Evolutionary conservation across 2,329 filamentous ascomycete genomes (phyloP), one percentile per base, ranked within the genome.

Genomic region (Juglanconis juglandina): DNA sequence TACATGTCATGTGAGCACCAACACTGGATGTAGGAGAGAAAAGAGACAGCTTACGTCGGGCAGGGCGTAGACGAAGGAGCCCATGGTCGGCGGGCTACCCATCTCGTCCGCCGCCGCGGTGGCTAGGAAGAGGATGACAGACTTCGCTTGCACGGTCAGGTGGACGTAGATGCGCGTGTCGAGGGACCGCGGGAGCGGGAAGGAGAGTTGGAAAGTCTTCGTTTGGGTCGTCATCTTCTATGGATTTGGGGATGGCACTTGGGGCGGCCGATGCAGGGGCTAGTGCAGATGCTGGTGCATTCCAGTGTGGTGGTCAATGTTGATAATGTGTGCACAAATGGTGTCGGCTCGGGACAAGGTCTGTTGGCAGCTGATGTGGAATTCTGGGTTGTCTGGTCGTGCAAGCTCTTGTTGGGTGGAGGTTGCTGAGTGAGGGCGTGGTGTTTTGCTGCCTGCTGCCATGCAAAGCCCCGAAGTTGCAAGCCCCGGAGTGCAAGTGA

Each of bases 21-120:
- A 39, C 6, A 11, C 3, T 33, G 41, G 3, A 41, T 13, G 37
- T 13, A 11, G n/a, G 24, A 51, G 41, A 48, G n/a, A 17, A 14
- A 50, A 47, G 47, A 24, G 24, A 58, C 33, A 33, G 72, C 77
- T 68, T 78, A 96, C 95, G 76, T 96, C 90, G 14, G 95, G 94
- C 72, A 99, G 85, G 3, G 93, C 91, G 72, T 96, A 98, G 50
- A 98, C 91, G 70, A 98, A 94, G 53, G 92, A 96, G 3, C 95
- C 94, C 75, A 98, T 82, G 53, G 83, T 77, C 46, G 83, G 77
- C 7, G 79, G 71, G 8, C 74, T 70, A 11, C 76, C 76, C n/a
- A 74, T 71, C 47, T 85, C 81, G 56, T 84, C 83, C 58, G 77
- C 77, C 33, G 80, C 71, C 3, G 81, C 78, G 0, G 86, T 88